Percentiles rank a stretch among this genome's conserved stretches.
Evolutionary conservation across 2,329 filamentous ascomycete genomes (phyloP).

Genomic region (Colletotrichum endophyticum): DNA sequence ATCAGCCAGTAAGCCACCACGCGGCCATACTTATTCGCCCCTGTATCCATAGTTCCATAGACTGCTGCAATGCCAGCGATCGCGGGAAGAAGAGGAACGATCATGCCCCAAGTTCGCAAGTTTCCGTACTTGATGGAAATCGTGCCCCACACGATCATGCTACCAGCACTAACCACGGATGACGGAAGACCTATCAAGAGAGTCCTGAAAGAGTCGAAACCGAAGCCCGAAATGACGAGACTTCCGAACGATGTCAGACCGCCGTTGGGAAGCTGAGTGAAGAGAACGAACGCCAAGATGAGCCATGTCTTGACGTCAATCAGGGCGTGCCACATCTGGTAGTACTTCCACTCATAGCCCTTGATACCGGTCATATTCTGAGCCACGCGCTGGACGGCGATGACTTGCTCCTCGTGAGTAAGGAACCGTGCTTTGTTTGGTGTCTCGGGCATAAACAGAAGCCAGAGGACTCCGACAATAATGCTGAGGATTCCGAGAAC

Average conservation of each 20-base stretch:
- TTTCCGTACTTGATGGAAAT: slow-evolving; percentile 28
- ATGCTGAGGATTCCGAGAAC: neutral
- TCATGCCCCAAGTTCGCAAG: slow-evolving; percentile 29
- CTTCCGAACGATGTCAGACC: slow-evolving; percentile 24
- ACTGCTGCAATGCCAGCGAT: neutral
- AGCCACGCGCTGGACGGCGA: neutral
- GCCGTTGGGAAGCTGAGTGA: slow-evolving; percentile 20
- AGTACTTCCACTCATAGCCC: slow-evolving; percentile 26
- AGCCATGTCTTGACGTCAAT: slow-evolving; percentile 21
- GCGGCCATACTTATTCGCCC: neutral
- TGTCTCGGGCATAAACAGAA: neutral
- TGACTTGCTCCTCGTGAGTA: neutral
- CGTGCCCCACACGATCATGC: slow-evolving; percentile 27
- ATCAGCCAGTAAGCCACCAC: neutral
- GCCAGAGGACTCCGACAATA: neutral
- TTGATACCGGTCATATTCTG: slow-evolving; percentile 32
- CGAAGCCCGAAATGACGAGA: slow-evolving; percentile 26
- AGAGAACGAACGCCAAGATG: slow-evolving; percentile 11
- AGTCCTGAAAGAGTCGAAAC: slow-evolving; percentile 25
- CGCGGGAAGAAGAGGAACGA: slow-evolving; percentile 27
- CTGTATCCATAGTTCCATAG: neutral
- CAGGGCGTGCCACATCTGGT: slow-evolving; percentile 25
- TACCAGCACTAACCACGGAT: slow-evolving; percentile 27
- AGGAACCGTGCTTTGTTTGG: neutral
- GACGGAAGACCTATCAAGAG: slow-evolving; percentile 26